These are phyloP conservation scores for Dionaea muscipula DNA, from an alignment of 179 eudicot genomes.

Conservation along the genomic window DNA sequence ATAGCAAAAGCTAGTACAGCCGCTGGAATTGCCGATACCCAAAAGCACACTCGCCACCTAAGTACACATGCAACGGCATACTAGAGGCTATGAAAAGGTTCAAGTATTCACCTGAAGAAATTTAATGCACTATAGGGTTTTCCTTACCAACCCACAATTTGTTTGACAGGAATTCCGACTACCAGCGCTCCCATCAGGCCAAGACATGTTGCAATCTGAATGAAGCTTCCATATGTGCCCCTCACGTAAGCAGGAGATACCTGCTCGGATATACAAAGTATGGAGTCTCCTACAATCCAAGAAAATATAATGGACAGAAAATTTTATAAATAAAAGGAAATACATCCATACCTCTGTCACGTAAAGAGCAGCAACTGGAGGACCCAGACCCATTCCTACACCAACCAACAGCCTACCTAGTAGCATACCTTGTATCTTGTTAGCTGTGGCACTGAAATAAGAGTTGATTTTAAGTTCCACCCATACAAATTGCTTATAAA, in stretches of 20 bases:
- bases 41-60: slow-evolving; percentile 96
- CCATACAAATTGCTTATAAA: not conserved
- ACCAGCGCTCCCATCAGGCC: slow-evolving; percentile 64
- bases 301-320: not conserved
- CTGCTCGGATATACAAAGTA: slow-evolving; percentile 20
- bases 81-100: not conserved
- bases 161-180: slow-evolving; percentile 71
- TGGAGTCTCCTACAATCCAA: not conserved
- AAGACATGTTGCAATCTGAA: slow-evolving; percentile 83
- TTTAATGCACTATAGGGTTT: slow-evolving; percentile 1
- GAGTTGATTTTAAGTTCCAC: not conserved
- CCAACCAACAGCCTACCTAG: slow-evolving; percentile 83
- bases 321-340: not conserved
- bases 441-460: slow-evolving; percentile 58
- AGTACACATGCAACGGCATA: slow-evolving; percentile 5
- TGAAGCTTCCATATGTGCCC: slow-evolving; percentile 94
- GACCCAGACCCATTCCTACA: slow-evolving; percentile 75
- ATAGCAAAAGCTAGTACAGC: slow-evolving; percentile 59
- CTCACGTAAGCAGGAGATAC: slow-evolving; percentile 83
- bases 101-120: no score
- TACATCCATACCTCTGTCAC: slow-evolving; percentile 57
- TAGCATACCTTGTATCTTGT: slow-evolving; percentile 65
- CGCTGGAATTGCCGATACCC: slow-evolving; percentile 76
- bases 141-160: slow-evolving; percentile 53
- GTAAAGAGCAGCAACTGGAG: slow-evolving; percentile 91